A percentile compares a stretch with the other conserved stretches of the same genome.
Evolutionary conservation across 371 early-diverging fungal species (phyloP).

Genomic region (Cladochytrium tenue): DNA sequence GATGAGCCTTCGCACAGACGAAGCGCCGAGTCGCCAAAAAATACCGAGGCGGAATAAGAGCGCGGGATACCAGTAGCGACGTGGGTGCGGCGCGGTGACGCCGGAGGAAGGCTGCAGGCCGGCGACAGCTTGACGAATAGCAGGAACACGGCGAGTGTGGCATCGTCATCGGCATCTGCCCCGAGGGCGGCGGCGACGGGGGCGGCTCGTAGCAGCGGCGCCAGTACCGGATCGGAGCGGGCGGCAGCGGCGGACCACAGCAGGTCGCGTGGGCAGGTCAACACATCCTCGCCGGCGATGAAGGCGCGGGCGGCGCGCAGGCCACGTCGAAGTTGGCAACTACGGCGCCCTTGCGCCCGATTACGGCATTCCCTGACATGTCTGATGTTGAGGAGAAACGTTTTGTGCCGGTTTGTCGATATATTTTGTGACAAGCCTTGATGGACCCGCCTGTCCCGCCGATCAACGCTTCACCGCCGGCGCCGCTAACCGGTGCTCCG

Average conservation of each 20-base stretch:
- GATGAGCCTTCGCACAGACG: conserved; percentile 22
- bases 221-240: conserved; percentile 16
- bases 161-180: conserved; percentile 9
- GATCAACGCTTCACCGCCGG: too few species aligned
- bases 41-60: conserved; percentile 19
- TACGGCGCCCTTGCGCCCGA: conserved; percentile 1
- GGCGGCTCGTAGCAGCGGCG: neutral
- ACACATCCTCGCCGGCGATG: neutral
- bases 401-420: neutral
- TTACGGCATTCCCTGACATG: neutral
- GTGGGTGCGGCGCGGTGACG: neutral
- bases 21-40: conserved; percentile 15
- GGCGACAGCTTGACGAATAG: conserved; percentile 26
- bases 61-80: conserved; percentile 12
- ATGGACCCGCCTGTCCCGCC: too few species aligned
- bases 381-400: too few species aligned
- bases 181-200: too few species aligned
- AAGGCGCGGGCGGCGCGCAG: conserved; percentile 8
- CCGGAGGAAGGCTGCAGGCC: neutral
- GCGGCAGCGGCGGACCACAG: conserved; percentile 19
- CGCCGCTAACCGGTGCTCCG: too few species aligned
- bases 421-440: neutral
- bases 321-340: conserved; percentile 21
- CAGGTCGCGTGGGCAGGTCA: conserved; percentile 2
- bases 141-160: conserved; percentile 16